Evolutionary conservation across 106 monocot genomes (phyloP), one percentile per base, ranked within the genome.

Genomic region (Dioscorea dumetorum): DNA sequence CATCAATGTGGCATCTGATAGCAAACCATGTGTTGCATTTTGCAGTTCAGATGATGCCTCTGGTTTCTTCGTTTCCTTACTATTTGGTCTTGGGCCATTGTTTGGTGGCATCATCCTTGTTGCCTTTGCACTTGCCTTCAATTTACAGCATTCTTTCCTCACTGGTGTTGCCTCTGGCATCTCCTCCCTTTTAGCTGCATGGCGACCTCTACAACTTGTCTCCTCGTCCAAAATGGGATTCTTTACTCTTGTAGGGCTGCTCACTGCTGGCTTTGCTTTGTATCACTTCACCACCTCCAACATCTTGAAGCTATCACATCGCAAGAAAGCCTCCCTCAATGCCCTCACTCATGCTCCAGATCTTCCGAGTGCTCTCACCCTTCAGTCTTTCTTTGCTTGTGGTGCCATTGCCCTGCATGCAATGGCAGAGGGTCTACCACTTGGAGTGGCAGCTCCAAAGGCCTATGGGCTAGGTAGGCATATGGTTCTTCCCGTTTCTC

Each of bases 81-180:
- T 99, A 22, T 92, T 99, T 56, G 97, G 89, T 33, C 87, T 99
- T 12, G 97, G 97, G n/a, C 97, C 97, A 32, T 79, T 99, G 57
- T 67, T 93, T 33, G 97, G 97, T 52, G 97, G 92, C 28, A 41
- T 84, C 58, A 73, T 87, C 72, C 82, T 99, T 13, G 82, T 99
- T 22, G 22, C 49, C 15, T 87, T 84, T 32, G 67, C 89, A 50
- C 76, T 81, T 23, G 74, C 82, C 14, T 79, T 99, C 66, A 68
- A 58, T 64, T 61, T 87, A 22, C 84, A 73, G 5, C 97, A 99
- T 58, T 73, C 92, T 70, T 72, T 90, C 18, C 82, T 99, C 32
- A 82, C 82, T 17, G 97, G 90, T 48, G 58, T 99, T 19, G 84
- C 97, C 59, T 84, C 92, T 8, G 97, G 97, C 67, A 85, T 93